Percentiles rank a stretch among this genome's conserved stretches.
phyloP scores from a whole-genome alignment of 106 monocot species.

The Hemerocallis citrina region DNA sequence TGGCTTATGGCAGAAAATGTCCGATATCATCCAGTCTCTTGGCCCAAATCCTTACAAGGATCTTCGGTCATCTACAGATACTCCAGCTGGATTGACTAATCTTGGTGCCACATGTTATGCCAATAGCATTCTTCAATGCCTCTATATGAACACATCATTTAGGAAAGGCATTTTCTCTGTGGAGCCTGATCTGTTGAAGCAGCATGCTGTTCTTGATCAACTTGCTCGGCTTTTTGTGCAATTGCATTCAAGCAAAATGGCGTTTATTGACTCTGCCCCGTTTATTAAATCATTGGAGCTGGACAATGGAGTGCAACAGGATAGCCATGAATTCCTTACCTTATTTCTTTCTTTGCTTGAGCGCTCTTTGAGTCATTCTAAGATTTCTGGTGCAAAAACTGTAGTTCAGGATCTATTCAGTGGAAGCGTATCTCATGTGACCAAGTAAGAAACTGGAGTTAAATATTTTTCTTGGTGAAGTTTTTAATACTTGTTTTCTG shows the following conservation, averaged over 20 bases:
- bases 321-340: slow-evolving; percentile 96
- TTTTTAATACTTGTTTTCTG: too few relatives aligned
- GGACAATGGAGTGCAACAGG: slow-evolving; percentile 96
- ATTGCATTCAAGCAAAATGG: slow-evolving; percentile 77
- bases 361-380: slow-evolving; percentile 64
- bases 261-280: slow-evolving; percentile 91
- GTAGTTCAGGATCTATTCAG: slow-evolving; percentile 88
- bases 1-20: slow-evolving; percentile 85
- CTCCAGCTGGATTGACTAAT: slow-evolving; percentile 91
- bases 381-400: slow-evolving; percentile 46
- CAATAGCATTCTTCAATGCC: slow-evolving; percentile 97
- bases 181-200: slow-evolving; percentile 61
- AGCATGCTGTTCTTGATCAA: slow-evolving; percentile 79
- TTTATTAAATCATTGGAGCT: slow-evolving; percentile 92
- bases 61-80: slow-evolving; percentile 56
- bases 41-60: slow-evolving; percentile 70
- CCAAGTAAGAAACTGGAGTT: slow-evolving; percentile 48
- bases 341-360: slow-evolving; percentile 94
- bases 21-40: slow-evolving; percentile 66
- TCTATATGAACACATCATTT: slow-evolving; percentile 88
- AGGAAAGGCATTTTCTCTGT: slow-evolving; percentile 74
- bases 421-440: slow-evolving; percentile 86
- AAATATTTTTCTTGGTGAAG: not conserved
- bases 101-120: slow-evolving; percentile 99
- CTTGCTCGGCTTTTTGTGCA: slow-evolving; percentile 82